These are phyloP conservation scores for Trebouxiophyceae sp. DNA, from an alignment of 163 green algal species.

Conservation along the genomic window DNA sequence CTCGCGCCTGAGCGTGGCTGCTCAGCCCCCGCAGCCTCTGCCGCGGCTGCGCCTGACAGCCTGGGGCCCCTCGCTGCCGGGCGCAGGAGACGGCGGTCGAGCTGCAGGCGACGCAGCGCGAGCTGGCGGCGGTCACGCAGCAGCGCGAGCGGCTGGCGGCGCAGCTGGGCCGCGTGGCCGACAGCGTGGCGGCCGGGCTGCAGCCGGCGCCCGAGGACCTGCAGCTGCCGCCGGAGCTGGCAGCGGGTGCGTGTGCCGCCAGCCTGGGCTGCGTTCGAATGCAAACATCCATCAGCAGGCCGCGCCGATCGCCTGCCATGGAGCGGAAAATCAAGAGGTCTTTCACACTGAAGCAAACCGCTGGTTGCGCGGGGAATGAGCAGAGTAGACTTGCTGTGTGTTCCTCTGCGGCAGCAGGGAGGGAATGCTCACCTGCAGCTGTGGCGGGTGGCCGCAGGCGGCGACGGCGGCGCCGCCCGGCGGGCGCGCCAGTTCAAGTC, in stretches of 20 bases:
- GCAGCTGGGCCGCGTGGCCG: constrained; percentile 22
- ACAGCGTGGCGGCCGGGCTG: constrained; percentile 6
- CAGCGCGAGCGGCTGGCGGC: constrained; percentile 25
- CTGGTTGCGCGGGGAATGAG: no score
- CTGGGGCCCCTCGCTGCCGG: background rate
- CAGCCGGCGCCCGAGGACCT: background rate
- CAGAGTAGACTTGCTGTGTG: no score
- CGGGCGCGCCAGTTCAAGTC: background rate
- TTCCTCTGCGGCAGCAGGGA: no score
- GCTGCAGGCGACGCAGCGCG: constrained; percentile 17
- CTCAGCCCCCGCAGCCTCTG: no score
- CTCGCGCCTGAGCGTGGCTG: background rate
- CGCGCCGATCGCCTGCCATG: no score
- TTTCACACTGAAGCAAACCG: no score
- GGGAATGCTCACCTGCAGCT: no score
- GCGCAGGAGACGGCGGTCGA: constrained; percentile 7
- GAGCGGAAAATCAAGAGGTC: no score
- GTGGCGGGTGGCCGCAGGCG: constrained; percentile 1
- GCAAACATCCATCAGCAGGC: no score
- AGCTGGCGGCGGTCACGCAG: constrained; percentile 5
- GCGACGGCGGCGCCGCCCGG: no score
- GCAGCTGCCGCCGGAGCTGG: background rate
- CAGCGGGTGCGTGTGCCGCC: no score
- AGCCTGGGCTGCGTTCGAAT: no score
- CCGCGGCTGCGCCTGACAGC: background rate